Evolutionary conservation across 2,329 filamentous ascomycete species (phyloP).

Genomic region (Penicillium sp.): DNA sequence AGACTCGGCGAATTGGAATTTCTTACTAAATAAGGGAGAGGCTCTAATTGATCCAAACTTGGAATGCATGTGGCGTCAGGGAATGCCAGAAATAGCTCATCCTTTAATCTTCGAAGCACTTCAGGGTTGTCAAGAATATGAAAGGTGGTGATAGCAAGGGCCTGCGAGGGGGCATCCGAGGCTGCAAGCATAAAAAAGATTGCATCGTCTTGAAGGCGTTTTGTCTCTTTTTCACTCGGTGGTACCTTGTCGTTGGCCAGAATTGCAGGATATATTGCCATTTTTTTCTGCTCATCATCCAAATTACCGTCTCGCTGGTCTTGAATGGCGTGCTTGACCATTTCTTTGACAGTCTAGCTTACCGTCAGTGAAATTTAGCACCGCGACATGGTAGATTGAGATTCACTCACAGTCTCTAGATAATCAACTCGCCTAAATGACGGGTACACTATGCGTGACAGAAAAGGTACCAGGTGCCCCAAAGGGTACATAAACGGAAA

Average conservation of each 20-base stretch:
- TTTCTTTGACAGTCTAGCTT: not conserved
- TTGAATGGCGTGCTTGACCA: not conserved
- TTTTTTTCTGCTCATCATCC: not conserved
- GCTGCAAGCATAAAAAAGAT: constrained; percentile 17
- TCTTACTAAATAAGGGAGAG: constrained; percentile 14
- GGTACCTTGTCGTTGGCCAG: constrained; percentile 6
- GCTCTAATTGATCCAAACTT: constrained; percentile 2
- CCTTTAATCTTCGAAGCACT: constrained; percentile 2
- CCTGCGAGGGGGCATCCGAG: constrained; percentile 15
- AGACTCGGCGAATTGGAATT: not conserved
- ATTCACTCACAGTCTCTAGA: not conserved
- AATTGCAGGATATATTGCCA: constrained; percentile 12
- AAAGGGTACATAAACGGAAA: constrained; percentile 1
- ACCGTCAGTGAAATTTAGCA: too few species aligned
- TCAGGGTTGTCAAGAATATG: constrained; percentile 11
- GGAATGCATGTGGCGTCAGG: not conserved
- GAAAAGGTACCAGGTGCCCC: not conserved
- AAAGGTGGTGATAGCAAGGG: constrained; percentile 16
- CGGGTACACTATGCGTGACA: not conserved
- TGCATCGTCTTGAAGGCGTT: constrained; percentile 13
- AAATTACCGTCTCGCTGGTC: not conserved
- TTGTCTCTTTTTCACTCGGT: constrained; percentile 3
- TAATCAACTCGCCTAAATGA: constrained; percentile 1
- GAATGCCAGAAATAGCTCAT: constrained; percentile 4
- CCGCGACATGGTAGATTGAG: too few species aligned